These are phyloP conservation scores for Flaveria sonorensis DNA, from an alignment of 129 eudicot species.

Conservation along the genomic window DNA sequence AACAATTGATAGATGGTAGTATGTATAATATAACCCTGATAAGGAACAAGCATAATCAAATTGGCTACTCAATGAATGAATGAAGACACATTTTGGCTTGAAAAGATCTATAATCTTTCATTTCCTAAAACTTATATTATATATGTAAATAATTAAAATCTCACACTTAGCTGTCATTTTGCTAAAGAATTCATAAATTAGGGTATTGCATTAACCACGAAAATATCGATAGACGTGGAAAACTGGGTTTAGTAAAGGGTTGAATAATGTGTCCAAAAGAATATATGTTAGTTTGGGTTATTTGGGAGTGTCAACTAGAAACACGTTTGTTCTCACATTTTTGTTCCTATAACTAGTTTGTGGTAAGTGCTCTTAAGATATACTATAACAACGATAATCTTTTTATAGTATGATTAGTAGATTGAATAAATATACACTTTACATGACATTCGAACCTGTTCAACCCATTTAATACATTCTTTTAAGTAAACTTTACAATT, in stretches of 20 bases:
- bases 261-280: not conserved
- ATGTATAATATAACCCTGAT: not conserved
- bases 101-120: not conserved
- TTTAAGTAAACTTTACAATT: not conserved
- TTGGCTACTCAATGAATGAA: not conserved
- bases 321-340: not conserved
- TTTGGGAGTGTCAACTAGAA: not conserved
- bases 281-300: not conserved
- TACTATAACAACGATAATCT: not conserved
- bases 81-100: not conserved
- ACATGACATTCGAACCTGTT: not conserved
- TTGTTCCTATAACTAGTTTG: not conserved
- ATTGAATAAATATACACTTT: not conserved
- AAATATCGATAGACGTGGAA: not conserved
- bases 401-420: not conserved
- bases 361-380: not conserved
- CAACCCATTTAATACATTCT: not conserved
- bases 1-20: not conserved
- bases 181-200: conserved; percentile 3
- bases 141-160: not conserved
- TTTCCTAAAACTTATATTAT: not conserved
- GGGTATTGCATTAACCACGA: conserved; percentile 5
- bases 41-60: not conserved
- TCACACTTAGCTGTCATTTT: not conserved
- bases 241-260: not conserved